Conservation (phyloP, 2,329 filamentous ascomycete genomes). For the Fusarium hostae region DNA sequence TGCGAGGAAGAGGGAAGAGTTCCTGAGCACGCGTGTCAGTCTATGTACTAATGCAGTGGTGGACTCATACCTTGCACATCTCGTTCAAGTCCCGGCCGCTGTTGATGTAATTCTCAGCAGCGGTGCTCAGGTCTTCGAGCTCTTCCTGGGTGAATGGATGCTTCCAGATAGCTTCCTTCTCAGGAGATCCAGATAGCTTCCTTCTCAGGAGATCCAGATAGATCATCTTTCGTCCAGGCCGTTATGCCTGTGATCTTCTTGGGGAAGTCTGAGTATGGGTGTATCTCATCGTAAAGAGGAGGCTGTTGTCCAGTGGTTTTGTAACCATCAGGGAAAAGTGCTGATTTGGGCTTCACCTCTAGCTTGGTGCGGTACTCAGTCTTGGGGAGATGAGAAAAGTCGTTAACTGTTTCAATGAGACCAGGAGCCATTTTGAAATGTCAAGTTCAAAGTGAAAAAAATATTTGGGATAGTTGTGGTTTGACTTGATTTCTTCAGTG, state of each 20-base stretch:
- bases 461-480: not conserved
- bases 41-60: fast-evolving
- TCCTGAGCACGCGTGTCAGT: slow-evolving; percentile 21
- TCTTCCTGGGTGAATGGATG: slow-evolving; percentile 69
- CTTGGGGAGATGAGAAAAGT: not conserved
- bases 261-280: slow-evolving; percentile 76
- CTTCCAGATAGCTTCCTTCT: slow-evolving; percentile 68
- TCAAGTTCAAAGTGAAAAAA: not conserved
- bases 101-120: slow-evolving; percentile 16
- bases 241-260: slow-evolving; percentile 76
- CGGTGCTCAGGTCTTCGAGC: slow-evolving; percentile 9
- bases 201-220: slow-evolving; percentile 68
- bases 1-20: slow-evolving; percentile 52
- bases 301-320: slow-evolving; percentile 75
- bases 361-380: not conserved
- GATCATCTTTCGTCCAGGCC: slow-evolving; percentile 77
- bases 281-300: slow-evolving; percentile 73
- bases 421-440: not conserved
- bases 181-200: slow-evolving; percentile 66
- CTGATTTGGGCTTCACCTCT: not conserved
- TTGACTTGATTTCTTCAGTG: too few species aligned
- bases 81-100: slow-evolving; percentile 10
- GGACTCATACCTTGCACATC: slow-evolving; percentile 7
- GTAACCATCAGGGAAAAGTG: slow-evolving; percentile 58
- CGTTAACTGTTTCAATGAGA: not conserved